Base-by-base conservation (phyloP, 2,329 filamentous ascomycete genomes). In the Fusarium virguliforme region DNA sequence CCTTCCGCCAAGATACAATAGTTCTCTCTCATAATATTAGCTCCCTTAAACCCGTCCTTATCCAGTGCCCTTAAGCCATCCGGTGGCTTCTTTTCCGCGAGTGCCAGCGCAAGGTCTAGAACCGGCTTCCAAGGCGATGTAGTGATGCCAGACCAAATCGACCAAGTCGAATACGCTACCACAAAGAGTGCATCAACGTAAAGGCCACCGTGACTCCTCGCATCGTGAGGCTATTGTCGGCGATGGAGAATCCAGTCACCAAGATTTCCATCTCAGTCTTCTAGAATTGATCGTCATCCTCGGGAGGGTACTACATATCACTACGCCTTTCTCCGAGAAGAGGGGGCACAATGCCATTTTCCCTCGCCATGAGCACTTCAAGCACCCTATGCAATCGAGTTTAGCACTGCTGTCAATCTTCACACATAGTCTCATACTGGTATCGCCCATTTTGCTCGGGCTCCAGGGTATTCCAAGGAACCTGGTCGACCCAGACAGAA, bases 211-310 rank as follows among this genome's bases (percentile, higher is more conserved):
- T 60, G 9, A 62, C 62, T 10, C 46, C 58, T 9, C 35, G 53
- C 54, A 65, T 68, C 4, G 65, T 65, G 8, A 65, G 41, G n/a
- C 59, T 62, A 30, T 60, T 65, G 13, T 65, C 62, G 7, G 67
- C 67, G 53, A 73, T 72, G 1, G 71, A 69, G n/a, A 62, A 74
- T 0, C 72, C 69, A 0, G 71, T 72, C 0, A 74, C 57, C 69
- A 69, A 73, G 1, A 71, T 73, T 43, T 74, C 66, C 71, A 72
- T 73, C 18, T 74, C 72, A 0, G 60, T 51, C 6, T 18, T 35
- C 9, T 68, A 64, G 57, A 61, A 62, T 0, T 48, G 57, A 10
- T 40, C 28, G 13, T 63, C 59, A 4, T 70, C 70, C 4, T 64
- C 56, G 0, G 34, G 18, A 30, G 3, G 67, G 65, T 15, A 74